These are phyloP conservation scores for Trapa incisa DNA, from an alignment of 345 rosid genomes.

Conservation along the genomic window DNA sequence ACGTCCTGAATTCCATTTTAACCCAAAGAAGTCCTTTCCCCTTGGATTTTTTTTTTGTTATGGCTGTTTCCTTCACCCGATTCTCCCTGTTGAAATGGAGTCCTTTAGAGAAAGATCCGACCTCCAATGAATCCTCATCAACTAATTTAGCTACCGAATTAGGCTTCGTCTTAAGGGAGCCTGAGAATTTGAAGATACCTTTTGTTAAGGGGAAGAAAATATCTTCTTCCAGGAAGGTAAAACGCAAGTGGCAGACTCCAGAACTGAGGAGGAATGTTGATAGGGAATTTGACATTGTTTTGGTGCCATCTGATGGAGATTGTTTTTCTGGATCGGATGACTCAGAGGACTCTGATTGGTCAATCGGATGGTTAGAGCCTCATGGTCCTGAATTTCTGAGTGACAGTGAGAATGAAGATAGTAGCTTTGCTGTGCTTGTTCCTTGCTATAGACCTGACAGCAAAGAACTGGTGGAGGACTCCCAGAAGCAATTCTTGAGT, in stretches of 20 bases:
- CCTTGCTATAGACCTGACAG: slow-evolving; percentile 63
- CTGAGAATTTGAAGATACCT: slow-evolving; percentile 34
- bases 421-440: slow-evolving; percentile 72
- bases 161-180: slow-evolving; percentile 21
- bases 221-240: slow-evolving; percentile 21
- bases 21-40: neutral
- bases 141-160: slow-evolving; percentile 17
- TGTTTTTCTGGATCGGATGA: slow-evolving; percentile 36
- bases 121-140: slow-evolving; percentile 29
- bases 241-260: slow-evolving; percentile 33
- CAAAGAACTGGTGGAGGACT: slow-evolving; percentile 33
- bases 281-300: slow-evolving; percentile 32
- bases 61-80: slow-evolving; percentile 39
- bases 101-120: slow-evolving; percentile 38
- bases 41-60: slow-evolving; percentile 6
- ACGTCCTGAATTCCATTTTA: neutral
- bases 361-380: slow-evolving; percentile 82
- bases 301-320: slow-evolving; percentile 42
- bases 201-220: slow-evolving; percentile 16
- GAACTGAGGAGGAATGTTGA: slow-evolving; percentile 28
- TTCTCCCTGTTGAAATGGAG: slow-evolving; percentile 44
- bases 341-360: slow-evolving; percentile 71
- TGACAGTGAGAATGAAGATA: slow-evolving; percentile 35
- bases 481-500: slow-evolving; percentile 45
- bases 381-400: slow-evolving; percentile 50